A percentile compares a stretch with the other conserved stretches of the same genome.
Evolutionary conservation across 768 basidiomycete genomes (phyloP).

Genomic region (Peribolospora kevripleyi): DNA sequence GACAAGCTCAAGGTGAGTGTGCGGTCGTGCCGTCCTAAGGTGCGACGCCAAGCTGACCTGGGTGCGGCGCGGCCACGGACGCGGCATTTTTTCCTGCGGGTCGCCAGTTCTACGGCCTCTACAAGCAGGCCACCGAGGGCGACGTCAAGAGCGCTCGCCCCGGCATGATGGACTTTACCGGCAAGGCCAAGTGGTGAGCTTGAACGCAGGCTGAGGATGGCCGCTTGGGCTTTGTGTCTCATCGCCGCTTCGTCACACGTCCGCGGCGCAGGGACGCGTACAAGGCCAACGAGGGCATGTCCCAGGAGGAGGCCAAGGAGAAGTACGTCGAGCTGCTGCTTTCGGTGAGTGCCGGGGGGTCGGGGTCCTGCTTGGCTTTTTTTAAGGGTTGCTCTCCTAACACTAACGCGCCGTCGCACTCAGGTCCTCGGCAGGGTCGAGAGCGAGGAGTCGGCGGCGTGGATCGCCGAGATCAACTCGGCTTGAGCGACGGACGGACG

Average conservation of each 20-base stretch:
- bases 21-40: neutral
- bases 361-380: too few relatives aligned
- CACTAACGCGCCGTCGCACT: too few relatives aligned
- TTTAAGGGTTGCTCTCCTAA: too few relatives aligned
- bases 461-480: too few relatives aligned
- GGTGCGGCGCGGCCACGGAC: neutral
- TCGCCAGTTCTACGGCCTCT: constrained; percentile 68
- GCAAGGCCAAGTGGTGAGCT: constrained; percentile 68
- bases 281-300: constrained; percentile 42
- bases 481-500: too few relatives aligned
- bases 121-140: constrained; percentile 70
- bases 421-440: too few relatives aligned
- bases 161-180: constrained; percentile 60
- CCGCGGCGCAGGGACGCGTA: constrained; percentile 50
- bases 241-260: neutral
- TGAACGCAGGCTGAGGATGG: too few relatives aligned
- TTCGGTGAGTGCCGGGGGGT: too few relatives aligned
- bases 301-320: constrained; percentile 43
- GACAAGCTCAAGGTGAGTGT: constrained; percentile 53
- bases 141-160: constrained; percentile 37
- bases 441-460: too few relatives aligned
- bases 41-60: neutral
- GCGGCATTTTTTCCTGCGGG: neutral
- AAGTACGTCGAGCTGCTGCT: constrained; percentile 36
- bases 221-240: neutral